Conservation (phyloP, 257 asterid species). For the Echites panduratus region DNA sequence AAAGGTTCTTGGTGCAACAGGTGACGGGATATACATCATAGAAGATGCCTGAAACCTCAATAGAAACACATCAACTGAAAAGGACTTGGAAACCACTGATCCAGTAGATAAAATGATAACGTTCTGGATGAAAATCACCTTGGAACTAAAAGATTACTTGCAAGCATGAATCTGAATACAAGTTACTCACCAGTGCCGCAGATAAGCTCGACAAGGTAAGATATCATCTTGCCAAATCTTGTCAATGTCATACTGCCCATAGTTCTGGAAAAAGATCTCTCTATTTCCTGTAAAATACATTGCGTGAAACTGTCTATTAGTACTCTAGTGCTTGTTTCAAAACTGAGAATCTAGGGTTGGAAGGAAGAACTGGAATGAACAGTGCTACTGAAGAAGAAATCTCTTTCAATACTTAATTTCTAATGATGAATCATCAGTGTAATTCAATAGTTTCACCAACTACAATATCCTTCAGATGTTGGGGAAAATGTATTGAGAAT, state of each 20-base stretch:
- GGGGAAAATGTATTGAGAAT: background rate
- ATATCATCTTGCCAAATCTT: conserved; percentile 86
- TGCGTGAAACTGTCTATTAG: background rate
- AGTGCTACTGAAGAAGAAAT: background rate
- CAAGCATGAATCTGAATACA: background rate
- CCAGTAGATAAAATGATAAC: background rate
- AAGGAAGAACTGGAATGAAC: background rate
- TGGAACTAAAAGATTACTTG: background rate
- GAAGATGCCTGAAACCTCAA: background rate
- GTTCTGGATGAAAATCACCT: background rate
- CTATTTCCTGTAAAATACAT: conserved; percentile 44
- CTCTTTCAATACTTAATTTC: background rate
- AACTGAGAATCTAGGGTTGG: conserved; percentile 2
- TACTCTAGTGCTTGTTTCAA: background rate
- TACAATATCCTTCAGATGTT: background rate
- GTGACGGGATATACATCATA: background rate
- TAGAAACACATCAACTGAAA: background rate
- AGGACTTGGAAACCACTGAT: background rate
- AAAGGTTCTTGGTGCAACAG: background rate
- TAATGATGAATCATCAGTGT: background rate
- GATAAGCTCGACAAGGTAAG: conserved; percentile 86
- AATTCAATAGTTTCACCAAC: background rate
- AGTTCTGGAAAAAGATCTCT: conserved; percentile 54
- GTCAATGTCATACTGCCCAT: conserved; percentile 55
- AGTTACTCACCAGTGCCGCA: conserved; percentile 83